Conservation (phyloP, 2,329 filamentous ascomycete genomes). For the Bisporella sp. region DNA sequence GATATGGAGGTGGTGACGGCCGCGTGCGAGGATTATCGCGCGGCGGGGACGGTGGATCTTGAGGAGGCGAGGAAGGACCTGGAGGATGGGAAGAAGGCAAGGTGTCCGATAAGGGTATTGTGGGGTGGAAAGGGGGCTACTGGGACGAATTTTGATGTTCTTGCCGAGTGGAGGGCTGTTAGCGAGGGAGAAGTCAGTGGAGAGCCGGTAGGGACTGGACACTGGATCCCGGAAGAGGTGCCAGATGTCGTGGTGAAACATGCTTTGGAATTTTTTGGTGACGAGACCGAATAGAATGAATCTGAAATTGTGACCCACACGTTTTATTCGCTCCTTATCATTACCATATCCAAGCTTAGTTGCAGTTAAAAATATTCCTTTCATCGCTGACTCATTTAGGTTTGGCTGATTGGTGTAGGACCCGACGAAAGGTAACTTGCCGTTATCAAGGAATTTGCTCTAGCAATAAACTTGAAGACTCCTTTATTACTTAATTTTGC, state of each 20-base stretch:
- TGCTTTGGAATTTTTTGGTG: slow-evolving; percentile 33
- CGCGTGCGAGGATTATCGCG: slow-evolving; percentile 51
- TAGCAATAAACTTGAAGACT: no score
- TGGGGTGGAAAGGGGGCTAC: slow-evolving; percentile 44
- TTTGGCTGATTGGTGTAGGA: no score
- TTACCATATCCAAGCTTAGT: no score
- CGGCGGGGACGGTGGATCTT: slow-evolving; percentile 43
- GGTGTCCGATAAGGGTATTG: slow-evolving; percentile 40
- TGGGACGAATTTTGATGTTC: slow-evolving; percentile 41
- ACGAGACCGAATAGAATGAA: no score
- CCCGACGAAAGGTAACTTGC: no score
- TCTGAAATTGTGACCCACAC: no score
- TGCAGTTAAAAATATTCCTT: no score
- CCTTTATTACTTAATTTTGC: no score
- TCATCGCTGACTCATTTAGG: no score
- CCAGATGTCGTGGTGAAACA: slow-evolving; percentile 38
- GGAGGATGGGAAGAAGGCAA: slow-evolving; percentile 35
- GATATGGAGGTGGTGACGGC: slow-evolving; percentile 37
- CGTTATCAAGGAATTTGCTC: no score
- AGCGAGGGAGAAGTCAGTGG: slow-evolving; percentile 32
- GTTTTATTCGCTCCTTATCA: no score
- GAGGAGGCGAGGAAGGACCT: slow-evolving; percentile 41
- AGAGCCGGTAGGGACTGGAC: slow-evolving; percentile 37
- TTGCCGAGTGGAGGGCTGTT: slow-evolving; percentile 45
- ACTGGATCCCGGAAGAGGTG: slow-evolving; percentile 45